Evolutionary conservation across 768 basidiomycete species (phyloP), one percentile per base, ranked within the genome.

Genomic region (Rhodosporidiobolus odoratus): DNA sequence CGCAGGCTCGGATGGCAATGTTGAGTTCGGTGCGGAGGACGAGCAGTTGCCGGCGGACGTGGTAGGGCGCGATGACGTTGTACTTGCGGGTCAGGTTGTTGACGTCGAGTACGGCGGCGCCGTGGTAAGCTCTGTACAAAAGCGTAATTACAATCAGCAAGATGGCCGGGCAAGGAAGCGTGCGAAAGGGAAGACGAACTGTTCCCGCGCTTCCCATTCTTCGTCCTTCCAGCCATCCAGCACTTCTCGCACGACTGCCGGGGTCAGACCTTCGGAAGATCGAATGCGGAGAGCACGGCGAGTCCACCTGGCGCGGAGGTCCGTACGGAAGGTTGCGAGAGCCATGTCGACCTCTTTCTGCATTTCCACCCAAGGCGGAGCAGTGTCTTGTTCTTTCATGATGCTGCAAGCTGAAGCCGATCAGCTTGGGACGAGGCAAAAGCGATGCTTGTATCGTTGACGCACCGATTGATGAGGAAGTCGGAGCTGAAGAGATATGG

Each of bases 381-480:
- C 85, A 10, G 88, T 89, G n/a, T 89, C 90, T 72, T 91, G 88
- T 59, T 86, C 83, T 76, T 90, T 87, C 12, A 92, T 84, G 67
- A 91, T 90, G 19, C n/a, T n/a, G n/a, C n/a, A n/a, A n/a, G n/a
- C n/a, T n/a, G n/a, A n/a, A n/a, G n/a, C n/a, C n/a, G n/a, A n/a
- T n/a, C n/a, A n/a, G n/a, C n/a, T n/a, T n/a, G n/a, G n/a, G n/a
- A n/a, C n/a, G n/a, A n/a, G n/a, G n/a, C n/a, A n/a, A n/a, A n/a
- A n/a, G n/a, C n/a, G n/a, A n/a, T n/a, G n/a, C n/a, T n/a, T n/a
- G n/a, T n/a, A n/a, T n/a, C n/a, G n/a, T n/a, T n/a, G n/a, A n/a
- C n/a, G n/a, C n/a, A n/a, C n/a, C 91, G 85, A 74, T 92, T 93
- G 87, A 92, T 87, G 58, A 92, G 81, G 75, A 88, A 89, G 77